Conservation (phyloP, 495 filamentous ascomycete species). For the Aspergillus egyptiacus region DNA sequence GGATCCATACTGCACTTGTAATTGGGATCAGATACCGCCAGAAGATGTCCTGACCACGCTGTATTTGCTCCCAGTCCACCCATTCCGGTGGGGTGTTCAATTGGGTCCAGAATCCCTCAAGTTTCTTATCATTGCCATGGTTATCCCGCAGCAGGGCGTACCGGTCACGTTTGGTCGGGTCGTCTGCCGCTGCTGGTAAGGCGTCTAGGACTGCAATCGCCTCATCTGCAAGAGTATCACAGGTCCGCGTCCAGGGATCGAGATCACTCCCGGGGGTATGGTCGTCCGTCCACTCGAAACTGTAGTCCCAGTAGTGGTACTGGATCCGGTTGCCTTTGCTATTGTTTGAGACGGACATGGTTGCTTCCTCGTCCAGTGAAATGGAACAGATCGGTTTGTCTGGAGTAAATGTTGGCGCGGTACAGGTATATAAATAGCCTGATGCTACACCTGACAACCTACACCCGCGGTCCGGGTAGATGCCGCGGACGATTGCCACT, state of each 20-base stretch:
- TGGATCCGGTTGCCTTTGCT: conserved; percentile 6
- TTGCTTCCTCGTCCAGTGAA: too few relatives aligned
- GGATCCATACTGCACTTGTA: conserved; percentile 41
- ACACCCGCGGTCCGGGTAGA: too few relatives aligned
- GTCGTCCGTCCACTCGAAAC: conserved; percentile 60
- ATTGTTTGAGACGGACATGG: conserved; percentile 1
- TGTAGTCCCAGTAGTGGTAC: conserved; percentile 56
- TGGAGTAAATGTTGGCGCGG: too few relatives aligned
- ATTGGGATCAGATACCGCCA: conserved; percentile 66
- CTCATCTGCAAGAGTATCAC: conserved; percentile 62
- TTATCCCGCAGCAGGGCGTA: conserved; percentile 58
- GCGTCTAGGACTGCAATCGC: conserved; percentile 52
- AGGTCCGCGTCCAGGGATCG: conserved; percentile 53
- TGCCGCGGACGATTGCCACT: too few relatives aligned
- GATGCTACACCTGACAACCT: too few relatives aligned
- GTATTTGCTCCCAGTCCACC: conserved; percentile 79
- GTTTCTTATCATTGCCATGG: conserved; percentile 47
- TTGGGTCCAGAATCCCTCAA: conserved; percentile 59
- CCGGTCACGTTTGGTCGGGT: conserved; percentile 45
- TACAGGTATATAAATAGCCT: too few relatives aligned
- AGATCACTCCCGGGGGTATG: conserved; percentile 56
- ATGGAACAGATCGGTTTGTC: too few relatives aligned
- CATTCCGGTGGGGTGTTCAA: conserved; percentile 67
- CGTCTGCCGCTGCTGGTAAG: conserved; percentile 39
- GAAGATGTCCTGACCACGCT: conserved; percentile 53